Evolutionary conservation across 495 filamentous ascomycete genomes (phyloP).

Genomic region (Penicillium taxi): DNA sequence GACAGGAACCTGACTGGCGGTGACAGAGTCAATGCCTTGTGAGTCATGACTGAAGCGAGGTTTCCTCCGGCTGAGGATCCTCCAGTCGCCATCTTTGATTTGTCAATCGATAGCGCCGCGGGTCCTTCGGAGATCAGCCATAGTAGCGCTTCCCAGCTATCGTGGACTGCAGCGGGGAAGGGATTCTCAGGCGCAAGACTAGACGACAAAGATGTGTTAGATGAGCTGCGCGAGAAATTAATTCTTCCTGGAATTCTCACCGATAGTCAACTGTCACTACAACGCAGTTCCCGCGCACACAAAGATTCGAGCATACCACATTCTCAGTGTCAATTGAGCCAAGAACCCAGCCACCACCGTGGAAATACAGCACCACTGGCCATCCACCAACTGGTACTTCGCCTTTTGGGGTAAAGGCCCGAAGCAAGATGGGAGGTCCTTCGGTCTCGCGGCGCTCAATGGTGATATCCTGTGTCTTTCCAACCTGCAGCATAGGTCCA

Average conservation of each 20-base stretch:
- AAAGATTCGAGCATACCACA: conserved; percentile 48
- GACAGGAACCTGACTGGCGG: conserved; percentile 37
- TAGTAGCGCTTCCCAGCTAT: conserved; percentile 50
- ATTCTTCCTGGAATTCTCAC: too few relatives aligned
- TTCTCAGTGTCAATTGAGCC: conserved; percentile 54
- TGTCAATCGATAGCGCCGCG: conserved; percentile 34
- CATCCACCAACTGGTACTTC: conserved; percentile 39
- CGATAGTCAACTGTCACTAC: conserved; percentile 51
- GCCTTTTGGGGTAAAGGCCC: conserved; percentile 43
- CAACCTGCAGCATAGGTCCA: conserved; percentile 43
- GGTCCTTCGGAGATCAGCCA: conserved; percentile 42
- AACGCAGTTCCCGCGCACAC: conserved; percentile 40
- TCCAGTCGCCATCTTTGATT: conserved; percentile 42
- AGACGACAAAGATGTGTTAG: neutral
- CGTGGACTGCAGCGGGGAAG: conserved; percentile 49
- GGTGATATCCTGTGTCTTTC: conserved; percentile 40
- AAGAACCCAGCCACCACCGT: conserved; percentile 54
- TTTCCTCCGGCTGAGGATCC: conserved; percentile 52
- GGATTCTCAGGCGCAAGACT: conserved; percentile 48
- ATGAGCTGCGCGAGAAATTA: too few relatives aligned
- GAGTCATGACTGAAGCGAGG: conserved; percentile 47
- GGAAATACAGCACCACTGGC: conserved; percentile 50
- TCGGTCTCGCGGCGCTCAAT: conserved; percentile 38
- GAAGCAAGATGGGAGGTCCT: conserved; percentile 39
- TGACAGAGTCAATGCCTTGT: conserved; percentile 40